phyloP scores from a whole-genome alignment of 2,329 filamentous ascomycete species.

The Sporothrix luriei region DNA sequence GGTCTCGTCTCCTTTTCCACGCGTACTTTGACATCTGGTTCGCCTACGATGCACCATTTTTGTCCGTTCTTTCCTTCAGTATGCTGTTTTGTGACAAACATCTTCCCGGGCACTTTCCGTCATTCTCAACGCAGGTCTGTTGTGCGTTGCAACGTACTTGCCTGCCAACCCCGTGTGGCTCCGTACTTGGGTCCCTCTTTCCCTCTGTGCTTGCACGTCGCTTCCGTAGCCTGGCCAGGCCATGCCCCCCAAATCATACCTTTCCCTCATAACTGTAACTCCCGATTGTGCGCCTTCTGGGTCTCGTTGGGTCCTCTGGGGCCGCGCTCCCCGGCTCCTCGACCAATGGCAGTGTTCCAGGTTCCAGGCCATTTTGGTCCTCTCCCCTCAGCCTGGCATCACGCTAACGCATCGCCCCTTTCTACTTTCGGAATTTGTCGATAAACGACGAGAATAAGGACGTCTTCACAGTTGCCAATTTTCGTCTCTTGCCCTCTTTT shows the following conservation, averaged over 20 bases:
- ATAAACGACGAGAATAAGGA: slow-evolving; percentile 24
- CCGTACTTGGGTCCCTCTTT: slow-evolving; percentile 15
- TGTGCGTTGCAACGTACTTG: not conserved
- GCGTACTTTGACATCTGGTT: too few species aligned
- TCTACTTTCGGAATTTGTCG: slow-evolving; percentile 29
- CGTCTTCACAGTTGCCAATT: not conserved
- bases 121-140: not conserved
- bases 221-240: slow-evolving; percentile 13
- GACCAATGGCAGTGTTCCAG: slow-evolving; percentile 29
- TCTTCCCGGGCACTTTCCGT: not conserved
- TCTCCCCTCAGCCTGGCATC: slow-evolving; percentile 8
- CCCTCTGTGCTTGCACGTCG: slow-evolving; percentile 1
- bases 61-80: not conserved
- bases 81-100: not conserved
- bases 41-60: not conserved
- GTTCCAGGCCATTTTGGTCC: too few species aligned
- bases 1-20: not conserved
- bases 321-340: slow-evolving; percentile 20
- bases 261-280: slow-evolving; percentile 14
- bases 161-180: slow-evolving; percentile 14
- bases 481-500: not conserved
- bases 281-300: slow-evolving; percentile 6
- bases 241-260: not conserved
- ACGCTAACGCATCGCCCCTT: slow-evolving; percentile 28
- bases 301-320: not conserved